A percentile compares a stretch with the other conserved stretches of the same genome.
These are phyloP conservation scores for Boletellus deceptivus DNA, from an alignment of 1,284 basidiomycete species.

Conservation along the genomic window DNA sequence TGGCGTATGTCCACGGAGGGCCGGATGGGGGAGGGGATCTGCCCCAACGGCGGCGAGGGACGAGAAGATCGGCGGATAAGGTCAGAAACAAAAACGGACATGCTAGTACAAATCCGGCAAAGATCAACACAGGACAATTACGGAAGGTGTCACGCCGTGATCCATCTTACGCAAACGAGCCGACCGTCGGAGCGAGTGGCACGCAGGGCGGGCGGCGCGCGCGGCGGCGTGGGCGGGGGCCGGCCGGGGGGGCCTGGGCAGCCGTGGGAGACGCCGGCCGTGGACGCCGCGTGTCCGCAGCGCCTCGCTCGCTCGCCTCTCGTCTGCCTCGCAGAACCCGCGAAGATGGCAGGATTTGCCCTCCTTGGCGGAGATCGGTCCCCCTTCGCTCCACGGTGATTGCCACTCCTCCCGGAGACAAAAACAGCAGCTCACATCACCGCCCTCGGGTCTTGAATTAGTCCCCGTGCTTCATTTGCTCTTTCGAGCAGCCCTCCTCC, in stretches of 20 bases:
- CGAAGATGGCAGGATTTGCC: slow-evolving; percentile 26
- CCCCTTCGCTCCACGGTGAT: slow-evolving; percentile 22
- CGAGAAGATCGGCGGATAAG: slow-evolving; percentile 37
- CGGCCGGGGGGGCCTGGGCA: too few species aligned
- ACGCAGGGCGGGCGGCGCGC: too few species aligned
- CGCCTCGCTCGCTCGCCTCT: too few species aligned
- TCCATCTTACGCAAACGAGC: background rate
- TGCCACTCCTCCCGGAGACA: slow-evolving; percentile 12
- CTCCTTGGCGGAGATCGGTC: slow-evolving; percentile 19
- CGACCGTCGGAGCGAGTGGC: background rate
- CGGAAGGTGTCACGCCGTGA: slow-evolving; percentile 9
- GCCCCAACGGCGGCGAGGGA: slow-evolving; percentile 24
- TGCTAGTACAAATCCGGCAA: slow-evolving; percentile 18
- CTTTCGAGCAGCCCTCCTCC: background rate
- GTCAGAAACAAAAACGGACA: slow-evolving; percentile 23
- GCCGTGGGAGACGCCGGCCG: background rate
- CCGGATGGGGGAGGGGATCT: slow-evolving; percentile 28
- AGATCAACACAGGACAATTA: slow-evolving; percentile 30
- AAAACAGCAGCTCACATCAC: slow-evolving; percentile 12
- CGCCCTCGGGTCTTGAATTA: slow-evolving; percentile 18
- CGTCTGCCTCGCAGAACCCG: slow-evolving; percentile 10
- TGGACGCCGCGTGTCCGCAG: background rate
- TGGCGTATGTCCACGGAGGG: slow-evolving; percentile 31
- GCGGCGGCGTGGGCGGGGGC: too few species aligned
- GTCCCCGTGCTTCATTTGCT: slow-evolving; percentile 21